Evolutionary conservation across 2,329 filamentous ascomycete genomes (phyloP), one percentile per base, ranked within the genome.

Genomic region (Penicillium sp.): DNA sequence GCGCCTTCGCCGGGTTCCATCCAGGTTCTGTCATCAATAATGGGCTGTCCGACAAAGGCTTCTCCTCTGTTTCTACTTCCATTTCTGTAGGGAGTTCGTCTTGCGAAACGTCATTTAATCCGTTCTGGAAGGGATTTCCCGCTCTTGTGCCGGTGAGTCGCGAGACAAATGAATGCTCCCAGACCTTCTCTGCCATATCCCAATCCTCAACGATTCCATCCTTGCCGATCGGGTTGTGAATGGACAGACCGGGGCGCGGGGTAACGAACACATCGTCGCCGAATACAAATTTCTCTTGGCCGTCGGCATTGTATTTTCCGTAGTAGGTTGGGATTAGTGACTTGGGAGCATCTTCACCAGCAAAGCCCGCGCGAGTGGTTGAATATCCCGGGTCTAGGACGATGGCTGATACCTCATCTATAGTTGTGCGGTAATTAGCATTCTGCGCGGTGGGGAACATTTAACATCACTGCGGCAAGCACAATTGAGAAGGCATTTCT

Each of bases 281-380:
- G 67, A 92, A 97, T 55, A 94, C 74, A 30, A 81, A 74, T 60
- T 81, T 79, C 53, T 85, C 79, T 46, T 82, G 79, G 23, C 76
- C 77, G 41, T 80, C 74, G 53, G 73, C 75, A 52, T 77, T 77
- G 59, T 77, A 75, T 73, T 81, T 79, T 58, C 89, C 92, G 76
- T 99, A 99, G 77, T 89, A 91, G 41, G 91, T 94, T 27, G 93
- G 92, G 55, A 96, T 83, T 53, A 97, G 86, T 29, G 90, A 91
- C 79, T 97, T 97, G 64, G 94, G 94, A 0, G 91, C 88, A 76
- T 99, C 94, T 83, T 99, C 95, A 70, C 95, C 94, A 11, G 95
- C 95, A 70, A 97, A 99, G 55, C 94, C 94, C 56, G 92, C 94
- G 75, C 95, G 91, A 38, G 90, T 92, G 64, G 86, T 88, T 69